phyloP scores from a whole-genome alignment of 2,329 filamentous ascomycete genomes.

The Stagonosporopsis chrysanthemi region DNA sequence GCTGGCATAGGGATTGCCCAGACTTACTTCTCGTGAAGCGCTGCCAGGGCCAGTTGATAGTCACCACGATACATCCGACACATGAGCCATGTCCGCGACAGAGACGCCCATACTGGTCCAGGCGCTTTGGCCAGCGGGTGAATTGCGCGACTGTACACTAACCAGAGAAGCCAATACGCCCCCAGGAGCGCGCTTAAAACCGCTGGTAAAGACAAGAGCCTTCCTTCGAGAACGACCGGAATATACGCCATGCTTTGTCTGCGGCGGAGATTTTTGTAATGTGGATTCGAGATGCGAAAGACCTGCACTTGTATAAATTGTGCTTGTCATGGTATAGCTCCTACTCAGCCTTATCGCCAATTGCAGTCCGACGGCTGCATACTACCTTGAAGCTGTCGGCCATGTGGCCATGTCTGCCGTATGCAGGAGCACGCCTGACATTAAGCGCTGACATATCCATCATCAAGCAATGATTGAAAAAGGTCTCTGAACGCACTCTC shows the following conservation, averaged over 20 bases:
- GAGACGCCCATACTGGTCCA: conserved; percentile 33
- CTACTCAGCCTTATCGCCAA: not conserved
- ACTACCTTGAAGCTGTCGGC: not conserved
- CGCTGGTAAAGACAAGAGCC: not conserved
- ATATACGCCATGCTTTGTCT: not conserved
- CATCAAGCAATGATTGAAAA: too few species aligned
- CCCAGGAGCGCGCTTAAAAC: not conserved
- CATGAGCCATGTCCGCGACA: conserved; percentile 39
- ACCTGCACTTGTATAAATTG: not conserved
- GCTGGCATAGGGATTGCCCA: too few species aligned
- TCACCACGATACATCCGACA: conserved; percentile 31
- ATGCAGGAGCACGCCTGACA: conserved; percentile 5
- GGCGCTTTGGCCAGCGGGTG: conserved; percentile 33
- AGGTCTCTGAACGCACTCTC: too few species aligned
- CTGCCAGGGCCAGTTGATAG: conserved; percentile 22
- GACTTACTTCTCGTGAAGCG: conserved; percentile 21
- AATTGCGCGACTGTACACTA: conserved; percentile 24
- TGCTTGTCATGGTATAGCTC: not conserved
- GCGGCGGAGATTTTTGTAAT: not conserved
- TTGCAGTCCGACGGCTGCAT: not conserved
- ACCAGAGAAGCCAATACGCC: conserved; percentile 22
- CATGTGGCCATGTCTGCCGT: not conserved
- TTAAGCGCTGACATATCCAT: too few species aligned
- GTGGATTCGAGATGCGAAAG: not conserved
- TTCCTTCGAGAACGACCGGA: not conserved